phyloP scores from a whole-genome alignment of 2,329 filamentous ascomycete genomes.

The Achaetomium macrosporum region DNA sequence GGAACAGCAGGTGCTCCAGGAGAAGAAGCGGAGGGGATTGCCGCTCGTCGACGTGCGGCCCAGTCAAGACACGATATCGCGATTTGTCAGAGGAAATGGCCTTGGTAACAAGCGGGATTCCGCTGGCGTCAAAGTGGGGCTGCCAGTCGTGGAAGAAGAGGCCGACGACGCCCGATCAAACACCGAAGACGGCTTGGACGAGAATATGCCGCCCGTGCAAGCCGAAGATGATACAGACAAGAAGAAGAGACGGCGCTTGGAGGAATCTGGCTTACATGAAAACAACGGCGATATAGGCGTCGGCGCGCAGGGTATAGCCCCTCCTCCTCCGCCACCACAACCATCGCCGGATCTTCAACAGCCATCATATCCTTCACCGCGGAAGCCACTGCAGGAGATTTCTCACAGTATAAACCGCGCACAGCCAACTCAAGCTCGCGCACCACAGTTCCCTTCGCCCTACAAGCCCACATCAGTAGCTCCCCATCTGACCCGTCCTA shows the following conservation, averaged over 20 bases:
- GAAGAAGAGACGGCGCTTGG: conserved; percentile 1
- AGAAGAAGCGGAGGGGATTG: conserved; percentile 45
- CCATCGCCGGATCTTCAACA: background rate
- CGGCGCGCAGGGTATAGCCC: too few species aligned
- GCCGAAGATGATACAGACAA: background rate
- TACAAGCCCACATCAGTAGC: background rate
- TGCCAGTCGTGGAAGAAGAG: conserved; percentile 11
- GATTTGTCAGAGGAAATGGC: conserved; percentile 39
- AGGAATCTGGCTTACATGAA: background rate
- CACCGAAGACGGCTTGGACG: background rate
- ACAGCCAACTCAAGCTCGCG: background rate
- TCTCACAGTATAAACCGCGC: background rate
- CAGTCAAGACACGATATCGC: conserved; percentile 52
- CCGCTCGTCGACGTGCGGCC: conserved; percentile 50
- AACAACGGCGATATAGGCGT: background rate
- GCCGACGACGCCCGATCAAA: background rate
- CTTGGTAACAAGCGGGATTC: conserved; percentile 17
- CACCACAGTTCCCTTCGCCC: background rate
- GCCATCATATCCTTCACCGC: background rate
- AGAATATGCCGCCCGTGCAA: background rate
- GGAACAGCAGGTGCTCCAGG: conserved; percentile 44
- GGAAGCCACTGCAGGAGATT: background rate
- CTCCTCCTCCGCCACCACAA: background rate
- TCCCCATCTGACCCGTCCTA: background rate
- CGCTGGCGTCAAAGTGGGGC: background rate